A percentile compares a stretch with the other conserved stretches of the same genome.
These are phyloP conservation scores for Pouteria campechiana DNA, from an alignment of 179 eudicot species.

Conservation along the genomic window DNA sequence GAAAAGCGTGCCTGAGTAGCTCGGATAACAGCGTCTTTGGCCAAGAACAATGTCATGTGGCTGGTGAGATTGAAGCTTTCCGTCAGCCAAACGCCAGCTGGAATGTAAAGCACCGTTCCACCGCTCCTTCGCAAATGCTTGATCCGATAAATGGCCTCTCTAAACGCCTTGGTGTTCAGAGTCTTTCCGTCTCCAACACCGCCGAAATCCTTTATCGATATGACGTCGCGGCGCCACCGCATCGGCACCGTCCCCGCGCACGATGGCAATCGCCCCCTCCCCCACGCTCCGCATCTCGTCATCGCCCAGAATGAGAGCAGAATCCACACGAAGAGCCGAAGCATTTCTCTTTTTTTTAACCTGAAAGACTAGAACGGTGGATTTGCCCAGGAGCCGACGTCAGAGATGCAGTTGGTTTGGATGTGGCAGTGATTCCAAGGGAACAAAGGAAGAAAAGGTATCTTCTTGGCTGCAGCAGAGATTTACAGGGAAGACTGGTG, in stretches of 20 bases:
- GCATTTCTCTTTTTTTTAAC: too few relatives aligned
- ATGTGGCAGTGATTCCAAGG: too few relatives aligned
- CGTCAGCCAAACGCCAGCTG: conserved; percentile 71
- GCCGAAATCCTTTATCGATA: conserved; percentile 76
- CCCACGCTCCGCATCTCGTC: too few relatives aligned
- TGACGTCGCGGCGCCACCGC: conserved; percentile 38
- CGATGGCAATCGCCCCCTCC: conserved; percentile 21
- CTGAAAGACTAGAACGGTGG: too few relatives aligned
- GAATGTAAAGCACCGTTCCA: conserved; percentile 71
- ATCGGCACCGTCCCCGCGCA: conserved; percentile 77
- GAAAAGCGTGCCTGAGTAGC: conserved; percentile 53
- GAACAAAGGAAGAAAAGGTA: too few relatives aligned
- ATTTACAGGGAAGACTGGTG: too few relatives aligned
- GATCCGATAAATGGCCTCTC: conserved; percentile 58
- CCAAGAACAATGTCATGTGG: conserved; percentile 86
- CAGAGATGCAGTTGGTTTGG: too few relatives aligned
- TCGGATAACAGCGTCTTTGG: conserved; percentile 70
- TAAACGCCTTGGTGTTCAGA: conserved; percentile 74
- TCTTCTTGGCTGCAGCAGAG: too few relatives aligned
- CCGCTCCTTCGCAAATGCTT: conserved; percentile 48
- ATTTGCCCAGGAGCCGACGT: too few relatives aligned
- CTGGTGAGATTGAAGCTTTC: conserved; percentile 74
- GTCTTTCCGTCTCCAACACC: conserved; percentile 82
- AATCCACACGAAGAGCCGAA: too few relatives aligned
- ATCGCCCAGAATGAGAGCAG: too few relatives aligned